These are phyloP conservation scores for Alopecurus myosuroides DNA, from an alignment of 176 grass and related monocot species.

Conservation along the genomic window DNA sequence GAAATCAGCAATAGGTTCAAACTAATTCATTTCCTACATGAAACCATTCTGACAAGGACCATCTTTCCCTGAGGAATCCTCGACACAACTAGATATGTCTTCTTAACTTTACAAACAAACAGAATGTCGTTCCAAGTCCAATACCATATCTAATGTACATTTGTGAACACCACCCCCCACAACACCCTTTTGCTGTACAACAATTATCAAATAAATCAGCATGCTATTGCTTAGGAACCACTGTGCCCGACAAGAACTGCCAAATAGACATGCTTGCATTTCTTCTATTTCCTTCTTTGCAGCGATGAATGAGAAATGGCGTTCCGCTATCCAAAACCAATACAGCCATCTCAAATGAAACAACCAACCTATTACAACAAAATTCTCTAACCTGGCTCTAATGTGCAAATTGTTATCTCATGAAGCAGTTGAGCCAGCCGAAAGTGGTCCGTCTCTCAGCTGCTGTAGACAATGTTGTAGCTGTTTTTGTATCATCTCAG, in stretches of 20 bases:
- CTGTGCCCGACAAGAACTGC: not conserved
- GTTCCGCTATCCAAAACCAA: not conserved
- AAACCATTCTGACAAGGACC: not conserved
- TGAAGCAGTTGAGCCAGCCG: slow-evolving; percentile 63
- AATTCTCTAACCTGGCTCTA: slow-evolving; percentile 14
- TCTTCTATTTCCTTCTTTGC: not conserved
- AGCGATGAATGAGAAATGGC: not conserved
- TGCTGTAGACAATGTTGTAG: slow-evolving; percentile 71
- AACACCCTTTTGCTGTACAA: slow-evolving; percentile 44
- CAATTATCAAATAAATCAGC: slow-evolving; percentile 17
- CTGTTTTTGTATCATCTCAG: slow-evolving; percentile 82
- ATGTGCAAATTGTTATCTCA: slow-evolving; percentile 27
- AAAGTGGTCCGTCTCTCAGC: slow-evolving; percentile 74
- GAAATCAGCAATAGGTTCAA: not conserved
- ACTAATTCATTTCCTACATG: not conserved
- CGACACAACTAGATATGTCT: not conserved
- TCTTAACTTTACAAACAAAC: slow-evolving; percentile 15
- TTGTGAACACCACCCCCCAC: not conserved
- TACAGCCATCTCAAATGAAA: not conserved
- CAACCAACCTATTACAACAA: slow-evolving; percentile 5
- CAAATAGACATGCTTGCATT: not conserved
- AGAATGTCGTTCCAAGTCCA: slow-evolving; percentile 2
- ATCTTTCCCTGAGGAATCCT: not conserved
- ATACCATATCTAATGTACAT: slow-evolving; percentile 36
- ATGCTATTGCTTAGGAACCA: not conserved